Evolutionary conservation across 805 yeast genomes (phyloP).

Genomic region (Saturnispora diversa): DNA sequence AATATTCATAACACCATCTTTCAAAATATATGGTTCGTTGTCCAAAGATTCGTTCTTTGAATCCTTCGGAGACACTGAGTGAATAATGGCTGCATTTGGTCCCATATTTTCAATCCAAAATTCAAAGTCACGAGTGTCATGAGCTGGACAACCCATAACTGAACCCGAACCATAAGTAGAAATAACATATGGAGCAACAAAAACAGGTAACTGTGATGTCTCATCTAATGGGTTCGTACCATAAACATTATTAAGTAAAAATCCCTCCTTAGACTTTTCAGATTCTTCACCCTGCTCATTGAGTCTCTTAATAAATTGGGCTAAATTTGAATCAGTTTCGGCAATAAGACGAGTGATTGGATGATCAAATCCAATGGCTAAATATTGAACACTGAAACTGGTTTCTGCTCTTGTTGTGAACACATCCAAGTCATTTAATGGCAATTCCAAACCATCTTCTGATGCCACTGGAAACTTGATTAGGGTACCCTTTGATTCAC

Average conservation of each 20-base stretch:
- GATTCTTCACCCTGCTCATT: slow-evolving; percentile 33
- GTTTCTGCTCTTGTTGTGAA: slow-evolving; percentile 94
- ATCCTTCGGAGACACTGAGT: slow-evolving; percentile 38
- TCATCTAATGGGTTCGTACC: slow-evolving; percentile 55
- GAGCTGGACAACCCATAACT: slow-evolving; percentile 98
- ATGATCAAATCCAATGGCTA: slow-evolving; percentile 72
- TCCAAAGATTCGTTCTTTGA: slow-evolving; percentile 7
- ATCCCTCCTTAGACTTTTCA: slow-evolving; percentile 50
- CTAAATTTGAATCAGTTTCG: slow-evolving; percentile 33
- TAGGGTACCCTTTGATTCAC: slow-evolving; percentile 74
- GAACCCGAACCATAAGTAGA: slow-evolving; percentile 84
- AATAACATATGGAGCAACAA: slow-evolving; percentile 84
- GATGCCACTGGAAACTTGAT: slow-evolving; percentile 38
- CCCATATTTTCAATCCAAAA: slow-evolving; percentile 71
- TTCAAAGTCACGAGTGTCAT: slow-evolving; percentile 73
- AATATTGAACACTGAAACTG: slow-evolving; percentile 67
- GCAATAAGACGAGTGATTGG: slow-evolving; percentile 42
- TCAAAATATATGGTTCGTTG: slow-evolving; percentile 30
- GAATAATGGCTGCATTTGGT: slow-evolving; percentile 28
- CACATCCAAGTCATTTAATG: slow-evolving; percentile 33
- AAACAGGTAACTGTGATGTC: slow-evolving; percentile 53
- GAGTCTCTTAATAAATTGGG: slow-evolving; percentile 36
- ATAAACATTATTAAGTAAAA: slow-evolving; percentile 34
- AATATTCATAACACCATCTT: slow-evolving; percentile 41
- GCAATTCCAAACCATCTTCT: slow-evolving; percentile 14